These are phyloP conservation scores for Podospora pseudoanserina DNA, from an alignment of 495 filamentous ascomycete species.

Conservation along the genomic window DNA sequence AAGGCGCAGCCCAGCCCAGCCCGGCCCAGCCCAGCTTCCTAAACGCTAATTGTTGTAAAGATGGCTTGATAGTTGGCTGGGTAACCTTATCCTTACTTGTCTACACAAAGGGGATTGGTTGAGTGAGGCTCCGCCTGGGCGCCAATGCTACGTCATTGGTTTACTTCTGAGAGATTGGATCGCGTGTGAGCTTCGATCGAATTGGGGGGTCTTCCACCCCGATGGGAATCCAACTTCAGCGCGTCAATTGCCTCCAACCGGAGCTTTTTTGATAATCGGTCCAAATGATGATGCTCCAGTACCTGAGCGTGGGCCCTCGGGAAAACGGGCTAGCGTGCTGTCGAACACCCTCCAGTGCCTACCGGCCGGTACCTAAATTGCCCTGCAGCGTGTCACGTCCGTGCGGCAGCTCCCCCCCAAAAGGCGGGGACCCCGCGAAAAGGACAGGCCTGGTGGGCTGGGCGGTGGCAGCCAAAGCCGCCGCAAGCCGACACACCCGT, in stretches of 20 bases:
- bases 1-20: neutral
- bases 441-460: neutral
- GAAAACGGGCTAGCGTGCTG: no score
- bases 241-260: neutral
- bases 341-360: neutral
- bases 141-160: neutral
- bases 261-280: neutral
- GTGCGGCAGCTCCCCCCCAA: neutral
- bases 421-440: conserved; percentile 5
- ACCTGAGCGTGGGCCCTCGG: no score
- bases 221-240: neutral
- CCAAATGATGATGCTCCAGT: no score
- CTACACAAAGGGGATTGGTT: neutral
- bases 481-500: conserved; percentile 28
- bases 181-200: neutral
- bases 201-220: neutral
- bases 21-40: neutral
- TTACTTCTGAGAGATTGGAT: neutral
- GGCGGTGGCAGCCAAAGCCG: conserved; percentile 26
- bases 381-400: conserved; percentile 9
- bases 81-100: conserved; percentile 32
- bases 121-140: no score
- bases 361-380: conserved; percentile 1
- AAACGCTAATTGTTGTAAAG: conserved; percentile 20
- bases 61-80: conserved; percentile 34